Conservation (phyloP, 441 rosid species). For the Syzygium malaccense region DNA sequence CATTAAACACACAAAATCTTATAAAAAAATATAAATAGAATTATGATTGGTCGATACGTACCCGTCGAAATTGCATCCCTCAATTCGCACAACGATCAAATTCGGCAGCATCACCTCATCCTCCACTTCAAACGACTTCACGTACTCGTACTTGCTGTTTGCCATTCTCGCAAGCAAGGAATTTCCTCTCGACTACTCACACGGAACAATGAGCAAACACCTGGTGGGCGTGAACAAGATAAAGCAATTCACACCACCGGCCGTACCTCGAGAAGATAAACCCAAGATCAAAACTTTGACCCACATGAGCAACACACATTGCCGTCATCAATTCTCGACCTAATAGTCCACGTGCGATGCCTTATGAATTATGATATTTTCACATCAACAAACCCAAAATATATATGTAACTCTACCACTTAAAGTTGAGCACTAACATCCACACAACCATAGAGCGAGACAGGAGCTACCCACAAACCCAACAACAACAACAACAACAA, state of each 20-base stretch:
- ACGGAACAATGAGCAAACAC: background rate
- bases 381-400: background rate
- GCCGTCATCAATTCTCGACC: background rate
- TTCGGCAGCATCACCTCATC: slow-evolving; percentile 68
- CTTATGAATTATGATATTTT: background rate
- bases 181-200: background rate
- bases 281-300: background rate
- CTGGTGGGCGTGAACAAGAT: background rate
- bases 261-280: background rate
- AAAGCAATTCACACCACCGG: background rate
- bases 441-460: background rate
- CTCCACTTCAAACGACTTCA: slow-evolving; percentile 65
- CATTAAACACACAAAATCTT: background rate
- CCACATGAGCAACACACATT: background rate
- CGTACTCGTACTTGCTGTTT: slow-evolving; percentile 94
- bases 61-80: slow-evolving; percentile 57
- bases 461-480: background rate
- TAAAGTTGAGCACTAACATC: background rate
- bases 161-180: slow-evolving; percentile 38
- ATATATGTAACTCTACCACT: background rate
- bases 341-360: background rate
- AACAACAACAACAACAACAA: background rate
- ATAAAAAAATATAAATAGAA: background rate
- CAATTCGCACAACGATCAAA: slow-evolving; percentile 54
- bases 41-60: background rate